Evolutionary conservation across 352 stramenopile species (phyloP), one percentile per base, ranked within the genome.

Genomic region (Pythium sp.): DNA sequence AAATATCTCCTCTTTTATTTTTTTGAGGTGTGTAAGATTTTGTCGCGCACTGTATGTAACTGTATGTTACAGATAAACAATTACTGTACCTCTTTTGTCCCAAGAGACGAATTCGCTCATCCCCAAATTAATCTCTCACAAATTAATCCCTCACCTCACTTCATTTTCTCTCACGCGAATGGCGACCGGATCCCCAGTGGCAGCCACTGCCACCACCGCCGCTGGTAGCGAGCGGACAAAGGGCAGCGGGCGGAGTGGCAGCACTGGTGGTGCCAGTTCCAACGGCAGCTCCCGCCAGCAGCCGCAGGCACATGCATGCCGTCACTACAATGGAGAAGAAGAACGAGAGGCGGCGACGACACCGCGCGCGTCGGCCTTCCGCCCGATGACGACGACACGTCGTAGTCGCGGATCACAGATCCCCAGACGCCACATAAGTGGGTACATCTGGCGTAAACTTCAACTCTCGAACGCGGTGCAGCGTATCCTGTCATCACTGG

Each of bases 401-500:
- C 38, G 15, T 2, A 47, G 38, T 20, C 4, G 12, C 14, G 12
- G 1, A 47, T 47, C 38, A 20, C 38, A 47, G 14, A 5, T 5
- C 38, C 38, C 14, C 15, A n/a, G 14, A n/a, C 38, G 38, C 38
- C 38, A 47, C 38, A 18, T 12, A 47, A 47, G 38, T 4, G 38
- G 18, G 38, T 47, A 7, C 14, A 47, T 47, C 20, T 47, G 38
- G n/a, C 46, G 18, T 6, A 20, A 18, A 22, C 46, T 54, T 6
- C 18, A 24, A 9, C 6, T 54, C 46, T 54, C 46, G 46, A 93
- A 93, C 67, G 75, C 71, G 55, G 78, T 85, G 64, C 86, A 93
- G 71, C 86, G 86, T 57, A 74, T 75, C 46, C 55, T 92, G 36
- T 93, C 86, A 5, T 80, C 83, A 5, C 65, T 67, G 1, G 70